Evolutionary conservation across 2,329 filamentous ascomycete species (phyloP).

Genomic region (Alternaria sp.): DNA sequence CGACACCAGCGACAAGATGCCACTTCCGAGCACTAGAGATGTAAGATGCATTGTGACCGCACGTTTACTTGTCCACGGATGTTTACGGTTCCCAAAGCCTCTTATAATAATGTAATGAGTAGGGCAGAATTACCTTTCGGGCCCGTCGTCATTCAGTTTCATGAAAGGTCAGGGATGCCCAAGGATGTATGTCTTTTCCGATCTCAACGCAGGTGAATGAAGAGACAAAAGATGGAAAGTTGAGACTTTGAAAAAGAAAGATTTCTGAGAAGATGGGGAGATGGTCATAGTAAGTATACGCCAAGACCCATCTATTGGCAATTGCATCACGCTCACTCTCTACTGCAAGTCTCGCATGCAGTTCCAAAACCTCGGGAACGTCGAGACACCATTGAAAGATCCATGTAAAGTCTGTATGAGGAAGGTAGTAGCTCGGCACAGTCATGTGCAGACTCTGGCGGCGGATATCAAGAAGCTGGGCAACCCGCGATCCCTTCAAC

Average conservation of each 20-base stretch:
- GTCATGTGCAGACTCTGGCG: background rate
- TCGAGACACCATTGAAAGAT: slow-evolving; percentile 1
- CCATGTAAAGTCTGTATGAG: slow-evolving; percentile 6
- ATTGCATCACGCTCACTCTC: background rate
- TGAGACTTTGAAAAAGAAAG: background rate
- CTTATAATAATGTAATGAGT: background rate
- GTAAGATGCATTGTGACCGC: background rate
- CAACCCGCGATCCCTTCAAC: slow-evolving; percentile 1
- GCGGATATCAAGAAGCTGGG: slow-evolving; percentile 2
- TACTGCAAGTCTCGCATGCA: slow-evolving; percentile 4
- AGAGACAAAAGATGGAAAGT: background rate
- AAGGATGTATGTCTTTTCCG: background rate
- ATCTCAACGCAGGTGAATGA: background rate
- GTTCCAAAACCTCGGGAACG: background rate
- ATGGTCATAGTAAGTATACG: background rate
- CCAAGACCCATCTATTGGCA: slow-evolving; percentile 7
- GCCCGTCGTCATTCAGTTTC: background rate
- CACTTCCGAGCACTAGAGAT: background rate
- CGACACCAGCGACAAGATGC: slow-evolving; percentile 12
- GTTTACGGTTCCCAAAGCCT: background rate
- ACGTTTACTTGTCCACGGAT: background rate
- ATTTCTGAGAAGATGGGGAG: background rate
- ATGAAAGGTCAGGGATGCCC: background rate
- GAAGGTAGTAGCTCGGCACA: slow-evolving; percentile 5
- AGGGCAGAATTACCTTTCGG: background rate